Evolutionary conservation across 1,284 basidiomycete genomes (phyloP).

Genomic region (Ceraceosorus guamensis): DNA sequence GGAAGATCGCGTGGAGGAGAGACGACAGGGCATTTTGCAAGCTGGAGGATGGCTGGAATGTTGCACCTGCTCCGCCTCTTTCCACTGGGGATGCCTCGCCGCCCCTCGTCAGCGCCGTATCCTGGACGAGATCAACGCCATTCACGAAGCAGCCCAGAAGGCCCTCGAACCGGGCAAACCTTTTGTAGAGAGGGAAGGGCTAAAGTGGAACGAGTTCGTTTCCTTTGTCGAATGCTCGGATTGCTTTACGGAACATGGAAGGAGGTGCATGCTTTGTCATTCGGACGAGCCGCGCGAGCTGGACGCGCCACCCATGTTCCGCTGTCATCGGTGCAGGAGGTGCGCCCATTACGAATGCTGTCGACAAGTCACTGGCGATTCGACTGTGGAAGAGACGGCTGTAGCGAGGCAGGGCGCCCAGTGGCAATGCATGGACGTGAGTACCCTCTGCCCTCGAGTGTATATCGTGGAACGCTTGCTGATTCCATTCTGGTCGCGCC

Average conservation of each 20-base stretch:
- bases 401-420: constrained; percentile 12
- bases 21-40: constrained; percentile 12
- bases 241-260: constrained; percentile 13
- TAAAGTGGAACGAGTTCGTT: constrained; percentile 19
- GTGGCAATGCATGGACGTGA: constrained; percentile 14
- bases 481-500: neutral
- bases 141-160: constrained; percentile 8
- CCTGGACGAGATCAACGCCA: constrained; percentile 17
- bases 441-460: constrained; percentile 14
- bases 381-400: neutral
- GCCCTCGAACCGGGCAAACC: constrained; percentile 10
- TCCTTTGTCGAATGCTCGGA: constrained; percentile 18
- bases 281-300: constrained; percentile 12
- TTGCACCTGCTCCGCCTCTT: constrained; percentile 20
- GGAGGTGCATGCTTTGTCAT: constrained; percentile 24
- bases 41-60: constrained; percentile 32
- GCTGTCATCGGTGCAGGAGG: constrained; percentile 29
- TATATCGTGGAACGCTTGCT: constrained; percentile 14
- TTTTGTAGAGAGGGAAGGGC: constrained; percentile 8
- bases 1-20: neutral
- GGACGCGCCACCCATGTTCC: constrained; percentile 18
- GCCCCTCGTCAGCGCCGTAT: constrained; percentile 14
- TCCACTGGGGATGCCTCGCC: constrained; percentile 29
- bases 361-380: neutral
- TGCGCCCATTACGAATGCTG: constrained; percentile 28